Evolutionary conservation across 352 stramenopile species (phyloP).

Genomic region (Phytophthora ramorum): DNA sequence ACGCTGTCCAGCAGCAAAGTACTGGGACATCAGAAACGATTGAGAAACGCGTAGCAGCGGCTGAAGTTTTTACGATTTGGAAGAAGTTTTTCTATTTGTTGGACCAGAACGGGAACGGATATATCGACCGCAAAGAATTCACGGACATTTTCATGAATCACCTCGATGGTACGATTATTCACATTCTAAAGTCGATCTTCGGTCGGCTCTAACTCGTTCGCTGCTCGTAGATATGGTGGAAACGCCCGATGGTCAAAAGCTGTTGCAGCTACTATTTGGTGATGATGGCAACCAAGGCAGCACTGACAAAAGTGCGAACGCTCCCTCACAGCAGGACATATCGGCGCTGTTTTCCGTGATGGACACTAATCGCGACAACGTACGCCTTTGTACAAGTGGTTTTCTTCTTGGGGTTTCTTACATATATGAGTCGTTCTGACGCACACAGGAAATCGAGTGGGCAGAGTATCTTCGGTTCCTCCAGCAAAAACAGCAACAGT

Average conservation of each 20-base stretch:
- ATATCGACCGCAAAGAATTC: conserved; percentile 69
- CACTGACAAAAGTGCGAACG: background rate
- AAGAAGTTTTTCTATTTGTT: conserved; percentile 80
- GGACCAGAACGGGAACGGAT: conserved; percentile 59
- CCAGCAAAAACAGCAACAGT: conserved; percentile 14
- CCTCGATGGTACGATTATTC: conserved; percentile 36
- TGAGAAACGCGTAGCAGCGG: conserved; percentile 20
- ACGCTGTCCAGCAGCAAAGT: background rate
- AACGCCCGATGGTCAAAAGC: conserved; percentile 47
- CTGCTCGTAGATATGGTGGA: conserved; percentile 39
- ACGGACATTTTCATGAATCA: conserved; percentile 48
- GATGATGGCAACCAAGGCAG: conserved; percentile 7
- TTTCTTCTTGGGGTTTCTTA: background rate
- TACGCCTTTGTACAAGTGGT: conserved; percentile 15
- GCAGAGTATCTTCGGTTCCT: conserved; percentile 67
- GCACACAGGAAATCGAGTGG: conserved; percentile 54
- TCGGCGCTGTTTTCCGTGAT: conserved; percentile 54
- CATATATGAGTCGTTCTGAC: background rate
- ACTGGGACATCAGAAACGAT: background rate
- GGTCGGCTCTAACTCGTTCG: background rate
- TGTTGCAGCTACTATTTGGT: conserved; percentile 48
- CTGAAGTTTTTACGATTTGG: conserved; percentile 50
- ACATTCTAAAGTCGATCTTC: background rate
- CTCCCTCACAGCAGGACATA: conserved; percentile 26
- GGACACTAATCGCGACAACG: conserved; percentile 57